These are phyloP conservation scores for Arabidopsis hybrid DNA, from an alignment of 441 rosid genomes.

Conservation along the genomic window DNA sequence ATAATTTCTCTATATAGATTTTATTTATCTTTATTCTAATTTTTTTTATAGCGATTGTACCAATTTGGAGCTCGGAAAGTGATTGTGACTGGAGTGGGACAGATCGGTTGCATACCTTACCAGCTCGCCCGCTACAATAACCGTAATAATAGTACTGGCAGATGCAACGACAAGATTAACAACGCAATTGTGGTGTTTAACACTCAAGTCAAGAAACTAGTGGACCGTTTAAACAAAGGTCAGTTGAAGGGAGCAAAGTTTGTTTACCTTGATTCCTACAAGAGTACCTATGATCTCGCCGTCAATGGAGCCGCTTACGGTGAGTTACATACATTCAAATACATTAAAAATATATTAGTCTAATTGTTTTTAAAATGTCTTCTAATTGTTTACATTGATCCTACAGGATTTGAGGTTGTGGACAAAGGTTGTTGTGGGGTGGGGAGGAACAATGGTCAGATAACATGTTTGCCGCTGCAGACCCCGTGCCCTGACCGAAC, in stretches of 20 bases:
- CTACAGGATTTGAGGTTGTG: constrained; percentile 72
- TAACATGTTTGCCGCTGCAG: constrained; percentile 86
- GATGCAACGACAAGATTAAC: constrained; percentile 83
- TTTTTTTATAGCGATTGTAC: constrained; percentile 58
- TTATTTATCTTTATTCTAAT: background rate
- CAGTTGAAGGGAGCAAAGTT: constrained; percentile 76
- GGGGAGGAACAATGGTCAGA: constrained; percentile 88
- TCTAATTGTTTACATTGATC: background rate
- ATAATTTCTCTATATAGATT: background rate
- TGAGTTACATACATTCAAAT: constrained; percentile 23
- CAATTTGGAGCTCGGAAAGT: constrained; percentile 79
- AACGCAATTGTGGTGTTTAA: constrained; percentile 69
- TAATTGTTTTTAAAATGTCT: background rate
- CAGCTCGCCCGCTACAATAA: constrained; percentile 72
- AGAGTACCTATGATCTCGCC: constrained; percentile 62
- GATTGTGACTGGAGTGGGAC: constrained; percentile 77
- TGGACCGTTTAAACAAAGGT: constrained; percentile 67
- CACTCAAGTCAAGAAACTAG: constrained; percentile 62
- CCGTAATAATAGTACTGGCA: constrained; percentile 64
- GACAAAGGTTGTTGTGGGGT: constrained; percentile 96
- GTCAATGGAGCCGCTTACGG: constrained; percentile 58
- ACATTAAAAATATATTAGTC: background rate
- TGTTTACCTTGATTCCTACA: constrained; percentile 72
- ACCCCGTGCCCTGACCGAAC: constrained; percentile 66
- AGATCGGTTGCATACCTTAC: constrained; percentile 93